phyloP scores from a whole-genome alignment of 2,329 filamentous ascomycete species.

The Xylaria sp. region DNA sequence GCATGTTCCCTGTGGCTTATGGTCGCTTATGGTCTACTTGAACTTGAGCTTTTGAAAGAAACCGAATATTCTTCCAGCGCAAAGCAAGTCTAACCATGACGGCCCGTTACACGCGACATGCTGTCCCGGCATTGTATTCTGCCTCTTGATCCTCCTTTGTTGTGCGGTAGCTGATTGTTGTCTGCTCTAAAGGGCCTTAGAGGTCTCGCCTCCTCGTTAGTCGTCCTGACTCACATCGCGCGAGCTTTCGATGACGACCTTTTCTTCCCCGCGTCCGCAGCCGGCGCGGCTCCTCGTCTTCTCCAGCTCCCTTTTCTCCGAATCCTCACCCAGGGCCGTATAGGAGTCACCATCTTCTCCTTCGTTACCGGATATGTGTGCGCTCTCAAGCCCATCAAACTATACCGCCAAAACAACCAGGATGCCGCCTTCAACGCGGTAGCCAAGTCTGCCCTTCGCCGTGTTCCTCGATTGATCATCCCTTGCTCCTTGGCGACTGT shows the following conservation, averaged over 20 bases:
- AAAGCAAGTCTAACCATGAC: not conserved
- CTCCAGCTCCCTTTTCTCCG: constrained; percentile 56
- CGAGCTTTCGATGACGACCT: constrained; percentile 47
- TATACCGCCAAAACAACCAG: constrained; percentile 48
- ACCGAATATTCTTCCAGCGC: not conserved
- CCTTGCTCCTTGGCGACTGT: constrained; percentile 51
- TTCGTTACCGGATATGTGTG: constrained; percentile 62
- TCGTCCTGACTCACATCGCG: constrained; percentile 50
- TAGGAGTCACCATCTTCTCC: constrained; percentile 62
- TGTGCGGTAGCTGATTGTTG: constrained; percentile 4
- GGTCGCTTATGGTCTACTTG: not conserved
- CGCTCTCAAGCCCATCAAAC: constrained; percentile 54
- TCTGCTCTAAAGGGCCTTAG: constrained; percentile 43
- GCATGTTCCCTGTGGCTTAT: not conserved
- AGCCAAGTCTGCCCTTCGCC: constrained; percentile 52
- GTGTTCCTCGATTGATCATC: constrained; percentile 53
- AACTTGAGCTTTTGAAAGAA: not conserved
- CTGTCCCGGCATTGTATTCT: not conserved
- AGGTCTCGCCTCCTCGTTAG: constrained; percentile 49
- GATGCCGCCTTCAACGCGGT: constrained; percentile 50
- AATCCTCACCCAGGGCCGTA: constrained; percentile 54
- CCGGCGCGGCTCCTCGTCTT: constrained; percentile 41
- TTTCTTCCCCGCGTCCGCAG: constrained; percentile 42
- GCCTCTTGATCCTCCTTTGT: not conserved
- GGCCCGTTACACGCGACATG: not conserved